Percentiles rank a stretch among this genome's conserved stretches.
These are phyloP conservation scores for Fusarium continuum DNA, from an alignment of 2,329 filamentous ascomycete genomes.

Conservation along the genomic window DNA sequence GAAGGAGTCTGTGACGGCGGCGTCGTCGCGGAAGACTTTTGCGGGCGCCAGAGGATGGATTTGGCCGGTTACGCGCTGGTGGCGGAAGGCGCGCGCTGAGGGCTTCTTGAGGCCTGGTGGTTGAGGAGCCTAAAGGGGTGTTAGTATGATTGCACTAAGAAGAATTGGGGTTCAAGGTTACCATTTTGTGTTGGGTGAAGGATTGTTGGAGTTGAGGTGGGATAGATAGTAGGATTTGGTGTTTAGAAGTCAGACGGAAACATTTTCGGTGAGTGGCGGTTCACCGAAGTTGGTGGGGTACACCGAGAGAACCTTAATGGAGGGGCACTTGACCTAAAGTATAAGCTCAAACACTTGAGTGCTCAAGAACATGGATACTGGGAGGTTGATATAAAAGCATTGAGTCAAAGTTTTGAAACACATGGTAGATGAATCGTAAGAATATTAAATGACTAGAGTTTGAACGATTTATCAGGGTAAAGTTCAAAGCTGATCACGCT, in stretches of 20 bases:
- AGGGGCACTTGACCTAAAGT: conserved; percentile 41
- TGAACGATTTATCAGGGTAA: no score
- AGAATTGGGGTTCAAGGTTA: background rate
- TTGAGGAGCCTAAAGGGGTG: conserved; percentile 42
- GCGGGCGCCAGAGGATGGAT: conserved; percentile 61
- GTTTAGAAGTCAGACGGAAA: conserved; percentile 24
- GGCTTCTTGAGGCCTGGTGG: conserved; percentile 60
- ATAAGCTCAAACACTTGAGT: no score
- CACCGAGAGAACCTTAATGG: conserved; percentile 28
- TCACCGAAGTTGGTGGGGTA: conserved; percentile 41
- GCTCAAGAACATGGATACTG: no score
- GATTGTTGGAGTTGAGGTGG: background rate
- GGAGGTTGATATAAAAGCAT: no score
- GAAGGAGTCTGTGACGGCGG: conserved; percentile 66
- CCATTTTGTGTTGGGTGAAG: conserved; percentile 32
- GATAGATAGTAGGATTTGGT: background rate
- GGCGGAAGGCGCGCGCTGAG: conserved; percentile 65
- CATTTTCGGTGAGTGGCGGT: conserved; percentile 40
- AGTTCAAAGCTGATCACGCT: background rate
- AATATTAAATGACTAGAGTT: background rate
- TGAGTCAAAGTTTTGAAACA: background rate
- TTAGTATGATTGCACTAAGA: background rate
- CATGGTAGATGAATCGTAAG: background rate
- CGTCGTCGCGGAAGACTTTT: conserved; percentile 62
- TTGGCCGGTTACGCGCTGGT: conserved; percentile 59